Evolutionary conservation across 495 filamentous ascomycete genomes (phyloP).

Genomic region (Tuber borchii): DNA sequence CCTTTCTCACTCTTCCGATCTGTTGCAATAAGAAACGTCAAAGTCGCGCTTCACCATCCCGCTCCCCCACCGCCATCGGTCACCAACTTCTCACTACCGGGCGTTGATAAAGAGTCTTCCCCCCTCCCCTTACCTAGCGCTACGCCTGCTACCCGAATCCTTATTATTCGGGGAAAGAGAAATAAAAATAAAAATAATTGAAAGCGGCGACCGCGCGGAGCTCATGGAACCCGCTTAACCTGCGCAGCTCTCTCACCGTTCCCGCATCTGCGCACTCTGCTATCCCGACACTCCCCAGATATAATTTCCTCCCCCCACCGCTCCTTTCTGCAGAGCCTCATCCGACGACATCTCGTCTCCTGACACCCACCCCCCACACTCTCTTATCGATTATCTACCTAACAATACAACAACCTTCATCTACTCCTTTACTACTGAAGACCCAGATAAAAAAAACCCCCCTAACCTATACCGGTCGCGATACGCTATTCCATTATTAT

Average conservation of each 20-base stretch:
- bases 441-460: constrained; percentile 8
- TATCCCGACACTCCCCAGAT: constrained; percentile 54
- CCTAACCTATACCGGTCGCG: neutral
- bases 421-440: constrained; percentile 10
- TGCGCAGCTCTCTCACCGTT: constrained; percentile 25
- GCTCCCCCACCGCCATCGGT: constrained; percentile 20
- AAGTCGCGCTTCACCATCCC: constrained; percentile 35
- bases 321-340: constrained; percentile 73
- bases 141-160: neutral
- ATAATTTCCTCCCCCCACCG: constrained; percentile 56
- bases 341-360: constrained; percentile 57
- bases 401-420: constrained; percentile 80
- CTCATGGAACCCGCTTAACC: constrained; percentile 33
- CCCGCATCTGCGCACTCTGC: neutral
- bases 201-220: neutral
- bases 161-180: neutral
- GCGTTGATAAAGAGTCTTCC: constrained; percentile 22
- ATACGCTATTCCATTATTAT: neutral
- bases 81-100: constrained; percentile 31
- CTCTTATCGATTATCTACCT: constrained; percentile 83
- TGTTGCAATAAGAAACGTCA: constrained; percentile 36
- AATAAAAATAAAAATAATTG: neutral
- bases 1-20: constrained; percentile 25
- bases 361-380: constrained; percentile 64
- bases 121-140: neutral